A percentile compares a stretch with the other conserved stretches of the same genome.
These are phyloP conservation scores for Trichoderma reesei DNA, from an alignment of 495 filamentous ascomycete genomes.

Conservation along the genomic window DNA sequence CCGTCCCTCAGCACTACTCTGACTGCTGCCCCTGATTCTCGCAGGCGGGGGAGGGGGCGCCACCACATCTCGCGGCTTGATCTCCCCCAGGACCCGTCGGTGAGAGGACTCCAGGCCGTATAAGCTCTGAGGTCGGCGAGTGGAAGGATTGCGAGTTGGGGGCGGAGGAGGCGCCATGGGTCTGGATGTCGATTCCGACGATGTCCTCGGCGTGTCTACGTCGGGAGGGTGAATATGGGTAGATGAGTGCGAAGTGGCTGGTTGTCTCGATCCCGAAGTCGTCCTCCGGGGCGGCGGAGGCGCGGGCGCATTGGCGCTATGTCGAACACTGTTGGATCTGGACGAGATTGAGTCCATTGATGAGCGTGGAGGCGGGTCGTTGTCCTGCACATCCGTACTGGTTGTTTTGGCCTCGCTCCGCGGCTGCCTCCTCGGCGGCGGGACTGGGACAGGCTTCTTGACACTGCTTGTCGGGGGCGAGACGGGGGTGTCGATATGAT, in stretches of 20 bases:
- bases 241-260: constrained; percentile 12
- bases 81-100: constrained; percentile 20
- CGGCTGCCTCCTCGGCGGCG: constrained; percentile 35
- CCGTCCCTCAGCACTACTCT: constrained; percentile 13
- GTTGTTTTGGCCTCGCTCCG: constrained; percentile 29
- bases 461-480: constrained; percentile 7
- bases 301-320: constrained; percentile 26
- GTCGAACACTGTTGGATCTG: constrained; percentile 29
- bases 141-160: constrained; percentile 29
- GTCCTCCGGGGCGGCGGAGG: constrained; percentile 37
- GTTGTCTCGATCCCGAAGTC: constrained; percentile 22
- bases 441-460: constrained; percentile 38
- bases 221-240: background rate
- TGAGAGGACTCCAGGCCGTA: constrained; percentile 27
- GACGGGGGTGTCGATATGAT: background rate
- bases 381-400: constrained; percentile 20
- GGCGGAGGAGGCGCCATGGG: constrained; percentile 31
- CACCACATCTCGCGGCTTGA: constrained; percentile 20
- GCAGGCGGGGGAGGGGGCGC: constrained; percentile 55
- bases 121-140: constrained; percentile 28
- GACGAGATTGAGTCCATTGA: constrained; percentile 36
- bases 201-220: constrained; percentile 16
- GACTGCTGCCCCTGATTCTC: constrained; percentile 40
- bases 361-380: constrained; percentile 28
- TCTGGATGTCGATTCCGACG: constrained; percentile 15